phyloP scores from a whole-genome alignment of 129 eudicot species.

The Daucus carota region DH1_v3.0 NC_030383.2:38804001-38804500 shows the following conservation, averaged over 20 bases:
- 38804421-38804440: neutral
- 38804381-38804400: neutral
- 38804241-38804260: conserved; percentile 68
- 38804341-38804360: neutral
- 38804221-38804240: conserved; percentile 51
- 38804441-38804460: neutral
- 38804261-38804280: conserved; percentile 80
- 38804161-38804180: conserved; percentile 60
- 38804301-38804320: conserved; percentile 58
- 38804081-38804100: conserved; percentile 78
- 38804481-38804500: neutral
- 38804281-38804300: conserved; percentile 90
- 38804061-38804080: conserved; percentile 63
- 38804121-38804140: conserved; percentile 51
- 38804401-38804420: neutral
- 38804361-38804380: neutral
- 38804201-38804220: conserved; percentile 53
- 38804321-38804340: conserved; percentile 31
- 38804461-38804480: neutral
- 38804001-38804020: neutral
- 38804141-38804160: conserved; percentile 55
- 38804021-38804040: neutral
- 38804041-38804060: conserved; percentile 43
- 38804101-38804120: conserved; percentile 61
- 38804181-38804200: conserved; percentile 68